Evolutionary conservation across 1,284 basidiomycete genomes (phyloP), one percentile per base, ranked within the genome.

Genomic region (Ganoderma resinaceum): DNA sequence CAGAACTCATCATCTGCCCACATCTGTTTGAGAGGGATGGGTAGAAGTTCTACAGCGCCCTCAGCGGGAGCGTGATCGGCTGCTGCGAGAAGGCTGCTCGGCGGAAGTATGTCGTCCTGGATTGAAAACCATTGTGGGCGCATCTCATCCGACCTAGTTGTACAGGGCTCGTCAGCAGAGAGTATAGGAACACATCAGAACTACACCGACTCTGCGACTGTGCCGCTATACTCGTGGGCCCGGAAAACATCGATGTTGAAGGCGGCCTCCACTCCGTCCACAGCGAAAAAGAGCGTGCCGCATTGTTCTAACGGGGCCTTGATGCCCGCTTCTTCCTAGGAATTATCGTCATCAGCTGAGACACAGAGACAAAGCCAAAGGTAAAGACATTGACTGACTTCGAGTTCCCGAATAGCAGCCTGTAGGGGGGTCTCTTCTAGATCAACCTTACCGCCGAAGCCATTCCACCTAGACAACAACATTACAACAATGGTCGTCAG

Each of bases 311-410:
- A 81, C 2, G 85, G 80, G 0, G 91, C 89, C 18, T 80, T 82
- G 53, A 95, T 88, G 0, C 93, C 91, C 5, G 92, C 87, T 80
- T 95, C 93, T 83, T 95, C 93, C 93, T 95, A 71, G 5, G 52
- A 29, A 53, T 53, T 4, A 53, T 18, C 23, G 29, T 65, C 31
- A 40, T 55, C 26, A 53, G 63, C 11, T 29, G 62, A 46, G 42
- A 4, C 23, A n/a, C 11, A 3, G n/a, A 9, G n/a, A 20, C 2
- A 29, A 29, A 29, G 26, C 11, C 11, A 3, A 29, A 38, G 29
- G 33, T 5, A 63, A 38, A 7, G 53, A 66, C 49, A 65, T 70
- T 49, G 38, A 89, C 90, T 81, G 38, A 89, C 90, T 81, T 89
- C 73, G 16, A 93, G 81, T 78, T 94, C 92, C 12, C 92, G 86